Evolutionary conservation across 371 early-diverging fungal species (phyloP), one percentile per base, ranked within the genome.

Genomic region (Rhizopus stolonifer): DNA sequence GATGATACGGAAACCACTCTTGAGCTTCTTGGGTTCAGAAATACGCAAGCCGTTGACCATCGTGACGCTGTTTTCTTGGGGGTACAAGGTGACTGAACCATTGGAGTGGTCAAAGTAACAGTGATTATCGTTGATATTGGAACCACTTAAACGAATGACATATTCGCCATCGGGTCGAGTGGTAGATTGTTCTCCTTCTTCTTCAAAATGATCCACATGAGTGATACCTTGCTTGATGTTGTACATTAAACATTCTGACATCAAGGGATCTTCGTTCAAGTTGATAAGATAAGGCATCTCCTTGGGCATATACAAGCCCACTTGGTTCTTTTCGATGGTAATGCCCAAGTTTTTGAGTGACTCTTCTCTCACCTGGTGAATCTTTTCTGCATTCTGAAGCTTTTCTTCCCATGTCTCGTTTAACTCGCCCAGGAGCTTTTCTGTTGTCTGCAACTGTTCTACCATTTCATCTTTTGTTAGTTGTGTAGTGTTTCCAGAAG

Each of bases 381-480:
- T 85, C 39, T 78, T 74, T 61, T 89, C 84, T 0, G 94, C 89
- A 60, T 81, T 83, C 23, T 79, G 63, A 34, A 92, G 66, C 56
- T 92, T 93, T 33, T 93, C 90, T 65, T 91, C 93, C 88, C 91
- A 94, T 4, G 87, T 86, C 64, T 89, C 86, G 54, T 88, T 88
- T 4, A 91, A 68, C 60, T 93, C 90, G 0, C 79, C 79, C 60
- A 95, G 77, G 8, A 95, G 74, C 71, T 95, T 95, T 55, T 95
- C 92, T 14, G 86, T 87, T 0, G 88, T 87, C 24, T 82, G 77
- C 5, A 95, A 70, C 68, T 91, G 91, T 43, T 95, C 96, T 46
- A 25, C 10, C 33, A 43, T 58, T 43, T 58, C 57, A 45, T 36
- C 6, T 11, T 18, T 48, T 0, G 21, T 43, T 7, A 40, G 17